Evolutionary conservation across 2,329 filamentous ascomycete genomes (phyloP), one percentile per base, ranked within the genome.

Genomic region (Hymenoscyphus scutula): DNA sequence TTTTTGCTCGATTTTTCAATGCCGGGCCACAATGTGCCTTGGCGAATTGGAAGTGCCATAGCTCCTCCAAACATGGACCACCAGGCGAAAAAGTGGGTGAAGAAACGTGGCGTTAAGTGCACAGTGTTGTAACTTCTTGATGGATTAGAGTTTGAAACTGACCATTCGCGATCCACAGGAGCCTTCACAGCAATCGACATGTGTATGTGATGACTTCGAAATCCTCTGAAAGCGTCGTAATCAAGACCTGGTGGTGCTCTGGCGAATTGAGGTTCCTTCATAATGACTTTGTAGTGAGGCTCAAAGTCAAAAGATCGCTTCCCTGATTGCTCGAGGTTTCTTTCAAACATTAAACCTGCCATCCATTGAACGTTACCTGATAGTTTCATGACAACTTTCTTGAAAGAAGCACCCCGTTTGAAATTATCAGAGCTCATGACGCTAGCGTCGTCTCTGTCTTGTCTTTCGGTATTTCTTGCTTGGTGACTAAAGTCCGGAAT

Each of bases 301-400:
- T 85, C 90, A 78, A 98, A 99, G 13, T 91, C 83, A 74, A 97
- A 98, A 25, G 87, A 93, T 62, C 95, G 85, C 60, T 83, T 81
- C 37, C 88, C 89, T 59, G 87, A 58, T 23, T 79, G 53, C 1
- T 87, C 84, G 32, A 93, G 81, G 66, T 94, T 90, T 54, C 89
- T 87, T 76, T 99, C 95, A 73, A 99, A 99, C 57, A 96, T 91
- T 45, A 99, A 80, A 0, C 95, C 96, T 15, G 90, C 88, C 72
- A 94, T 84, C 91, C 92, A 97, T 75, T 92, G 90, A 0, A 99
- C 95, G 72, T 95, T 96, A 15, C 95, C 95, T 3, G 95, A 98
- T 13, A 99, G 82, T 77, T 99, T 99, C 94, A 99, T 98, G 58
- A 97, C 86, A 3, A 98, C 95, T 77, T 99, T 99, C 76, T 97